These are phyloP conservation scores for Ustilago shanxiensis DNA, from an alignment of 1,284 basidiomycete species.

Conservation along the genomic window DNA sequence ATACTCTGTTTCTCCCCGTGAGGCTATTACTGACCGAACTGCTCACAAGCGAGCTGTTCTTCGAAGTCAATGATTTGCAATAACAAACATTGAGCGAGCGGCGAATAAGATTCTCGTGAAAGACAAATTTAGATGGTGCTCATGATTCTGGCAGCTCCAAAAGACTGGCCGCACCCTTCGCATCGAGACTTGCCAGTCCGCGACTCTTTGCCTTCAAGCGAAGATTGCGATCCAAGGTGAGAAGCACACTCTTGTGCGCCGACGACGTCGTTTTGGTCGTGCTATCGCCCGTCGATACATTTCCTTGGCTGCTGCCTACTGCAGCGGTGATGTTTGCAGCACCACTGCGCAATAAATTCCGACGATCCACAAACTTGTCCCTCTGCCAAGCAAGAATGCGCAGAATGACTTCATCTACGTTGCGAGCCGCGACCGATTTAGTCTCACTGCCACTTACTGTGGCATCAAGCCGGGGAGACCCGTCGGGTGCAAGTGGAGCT, in stretches of 20 bases:
- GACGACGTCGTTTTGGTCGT: constrained; percentile 57
- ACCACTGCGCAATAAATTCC: constrained; percentile 72
- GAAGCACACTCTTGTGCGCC: constrained; percentile 84
- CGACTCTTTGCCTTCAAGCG: constrained; percentile 75
- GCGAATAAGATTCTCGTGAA: no score
- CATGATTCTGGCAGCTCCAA: constrained; percentile 11
- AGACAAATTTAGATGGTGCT: neutral
- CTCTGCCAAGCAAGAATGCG: constrained; percentile 91
- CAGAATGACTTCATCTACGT: constrained; percentile 94
- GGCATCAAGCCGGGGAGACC: constrained; percentile 22
- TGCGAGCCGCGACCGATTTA: constrained; percentile 75
- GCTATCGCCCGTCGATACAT: neutral
- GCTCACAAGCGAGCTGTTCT: neutral
- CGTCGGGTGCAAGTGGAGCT: constrained; percentile 5
- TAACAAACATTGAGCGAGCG: no score
- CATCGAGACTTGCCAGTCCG: constrained; percentile 81
- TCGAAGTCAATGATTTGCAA: no score
- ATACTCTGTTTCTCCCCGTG: neutral
- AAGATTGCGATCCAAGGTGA: constrained; percentile 89
- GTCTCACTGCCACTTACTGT: constrained; percentile 6
- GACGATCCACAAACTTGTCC: constrained; percentile 89
- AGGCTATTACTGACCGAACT: neutral
- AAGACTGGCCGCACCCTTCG: constrained; percentile 30
- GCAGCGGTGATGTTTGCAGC: neutral
- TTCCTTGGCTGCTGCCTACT: constrained; percentile 29